These are phyloP conservation scores for Orbilia quercus DNA, from an alignment of 2,329 filamentous ascomycete species.

Conservation along the genomic window DNA sequence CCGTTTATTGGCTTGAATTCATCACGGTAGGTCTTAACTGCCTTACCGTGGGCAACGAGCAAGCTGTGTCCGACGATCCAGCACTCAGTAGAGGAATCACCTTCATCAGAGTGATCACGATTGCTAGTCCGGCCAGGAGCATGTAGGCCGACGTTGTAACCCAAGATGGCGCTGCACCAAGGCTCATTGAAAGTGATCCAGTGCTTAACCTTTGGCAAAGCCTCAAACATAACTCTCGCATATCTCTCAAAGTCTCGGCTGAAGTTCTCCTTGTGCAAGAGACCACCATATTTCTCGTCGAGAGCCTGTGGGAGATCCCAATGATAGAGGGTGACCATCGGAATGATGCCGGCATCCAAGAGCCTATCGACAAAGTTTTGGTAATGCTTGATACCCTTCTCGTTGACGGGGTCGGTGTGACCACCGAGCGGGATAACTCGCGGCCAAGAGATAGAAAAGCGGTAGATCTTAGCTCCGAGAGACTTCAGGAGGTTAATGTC, in stretches of 20 bases:
- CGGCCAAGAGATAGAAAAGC: constrained; percentile 86
- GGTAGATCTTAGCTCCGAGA: constrained; percentile 78
- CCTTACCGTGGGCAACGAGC: constrained; percentile 80
- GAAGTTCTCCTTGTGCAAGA: constrained; percentile 84
- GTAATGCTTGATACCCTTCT: constrained; percentile 81
- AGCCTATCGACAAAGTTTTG: constrained; percentile 81
- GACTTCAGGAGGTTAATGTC: constrained; percentile 82
- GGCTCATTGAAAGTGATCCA: constrained; percentile 95
- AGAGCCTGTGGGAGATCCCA: constrained; percentile 86
- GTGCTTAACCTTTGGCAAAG: constrained; percentile 80
- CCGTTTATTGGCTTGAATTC: constrained; percentile 79
- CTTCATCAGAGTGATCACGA: constrained; percentile 75
- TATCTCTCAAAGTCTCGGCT: constrained; percentile 83
- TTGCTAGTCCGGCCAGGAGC: constrained; percentile 86
- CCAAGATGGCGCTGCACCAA: constrained; percentile 83
- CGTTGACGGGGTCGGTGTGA: constrained; percentile 82
- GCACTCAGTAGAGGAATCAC: constrained; percentile 79
- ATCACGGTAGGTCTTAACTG: constrained; percentile 83
- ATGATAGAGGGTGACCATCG: constrained; percentile 85
- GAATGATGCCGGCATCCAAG: constrained; percentile 78
- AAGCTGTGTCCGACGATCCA: constrained; percentile 86
- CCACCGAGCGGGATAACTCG: constrained; percentile 88
- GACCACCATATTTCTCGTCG: constrained; percentile 82
- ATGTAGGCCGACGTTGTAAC: constrained; percentile 80
- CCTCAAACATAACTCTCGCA: constrained; percentile 78